Conservation (phyloP, 2,329 filamentous ascomycete species). For the Basipetospora chlamydospora region DNA sequence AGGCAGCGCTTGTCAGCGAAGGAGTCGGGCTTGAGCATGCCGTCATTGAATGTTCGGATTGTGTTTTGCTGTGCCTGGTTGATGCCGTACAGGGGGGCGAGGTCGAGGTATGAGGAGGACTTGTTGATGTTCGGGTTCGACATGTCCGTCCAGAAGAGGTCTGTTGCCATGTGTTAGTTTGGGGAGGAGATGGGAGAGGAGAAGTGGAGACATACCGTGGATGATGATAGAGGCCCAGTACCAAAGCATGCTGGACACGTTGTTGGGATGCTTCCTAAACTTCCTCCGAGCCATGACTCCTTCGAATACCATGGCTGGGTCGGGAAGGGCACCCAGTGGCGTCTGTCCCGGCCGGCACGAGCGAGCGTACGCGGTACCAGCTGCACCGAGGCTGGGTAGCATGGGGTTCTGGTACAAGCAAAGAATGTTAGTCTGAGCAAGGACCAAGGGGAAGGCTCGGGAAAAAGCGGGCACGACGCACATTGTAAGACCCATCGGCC, state of each 20-base stretch:
- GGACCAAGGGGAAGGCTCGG: no score
- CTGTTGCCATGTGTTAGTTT: slow-evolving; percentile 14
- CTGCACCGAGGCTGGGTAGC: slow-evolving; percentile 50
- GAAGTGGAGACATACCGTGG: slow-evolving; percentile 33
- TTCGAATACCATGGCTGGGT: slow-evolving; percentile 49
- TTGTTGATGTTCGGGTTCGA: slow-evolving; percentile 44
- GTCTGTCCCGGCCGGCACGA: slow-evolving; percentile 44
- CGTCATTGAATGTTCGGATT: slow-evolving; percentile 56
- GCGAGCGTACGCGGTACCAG: slow-evolving; percentile 52
- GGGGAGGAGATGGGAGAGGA: neutral
- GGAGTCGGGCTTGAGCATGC: slow-evolving; percentile 56
- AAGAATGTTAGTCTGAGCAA: slow-evolving; percentile 2
- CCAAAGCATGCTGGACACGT: slow-evolving; percentile 57
- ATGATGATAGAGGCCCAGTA: slow-evolving; percentile 63
- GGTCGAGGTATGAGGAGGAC: slow-evolving; percentile 58
- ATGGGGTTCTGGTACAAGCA: slow-evolving; percentile 54
- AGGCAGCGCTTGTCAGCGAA: slow-evolving; percentile 58
- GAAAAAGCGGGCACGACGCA: no score
- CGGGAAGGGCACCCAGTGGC: slow-evolving; percentile 50
- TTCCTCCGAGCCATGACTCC: slow-evolving; percentile 37
- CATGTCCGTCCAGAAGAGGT: slow-evolving; percentile 57
- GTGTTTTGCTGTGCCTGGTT: slow-evolving; percentile 50
- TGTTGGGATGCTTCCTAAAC: slow-evolving; percentile 50
- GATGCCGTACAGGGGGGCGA: slow-evolving; percentile 57
- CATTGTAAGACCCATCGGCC: slow-evolving; percentile 57